A percentile compares a stretch with the other conserved stretches of the same genome.
phyloP scores from a whole-genome alignment of 345 rosid species.

The Syzygium grande region DNA sequence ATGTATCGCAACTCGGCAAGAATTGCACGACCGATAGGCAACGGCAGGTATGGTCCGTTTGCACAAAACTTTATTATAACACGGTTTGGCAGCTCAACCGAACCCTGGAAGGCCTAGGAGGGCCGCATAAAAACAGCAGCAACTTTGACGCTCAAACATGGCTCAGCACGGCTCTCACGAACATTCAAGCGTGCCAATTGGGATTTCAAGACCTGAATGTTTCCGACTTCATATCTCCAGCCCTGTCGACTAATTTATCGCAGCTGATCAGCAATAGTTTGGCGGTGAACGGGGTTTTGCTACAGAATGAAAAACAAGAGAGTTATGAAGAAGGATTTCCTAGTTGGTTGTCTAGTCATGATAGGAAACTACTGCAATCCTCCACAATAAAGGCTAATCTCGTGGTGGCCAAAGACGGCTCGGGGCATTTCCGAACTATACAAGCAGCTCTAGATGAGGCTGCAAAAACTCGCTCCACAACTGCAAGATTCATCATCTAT shows the following conservation, averaged over 20 bases:
- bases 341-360: constrained; percentile 21
- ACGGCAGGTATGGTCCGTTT: constrained; percentile 3
- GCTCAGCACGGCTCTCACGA: constrained; percentile 37
- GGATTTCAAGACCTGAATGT: constrained; percentile 32
- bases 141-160: constrained; percentile 30
- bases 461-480: constrained; percentile 13
- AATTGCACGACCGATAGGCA: constrained; percentile 15
- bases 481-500: constrained; percentile 17
- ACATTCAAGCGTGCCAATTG: constrained; percentile 20
- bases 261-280: constrained; percentile 25
- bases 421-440: constrained; percentile 22
- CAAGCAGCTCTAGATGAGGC: constrained; percentile 26
- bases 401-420: constrained; percentile 37
- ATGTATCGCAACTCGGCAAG: constrained; percentile 10
- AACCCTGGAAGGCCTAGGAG: constrained; percentile 2
- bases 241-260: constrained; percentile 18
- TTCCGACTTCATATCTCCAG: constrained; percentile 18
- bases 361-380: constrained; percentile 26
- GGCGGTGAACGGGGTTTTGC: constrained; percentile 18
- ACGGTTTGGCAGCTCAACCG: constrained; percentile 15
- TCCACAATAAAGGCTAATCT: constrained; percentile 15
- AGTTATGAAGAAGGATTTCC: constrained; percentile 14
- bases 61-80: constrained; percentile 7
- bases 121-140: not conserved
- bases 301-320: not conserved